Conservation (phyloP, 306 rosid genomes). For the cucumber (Cucumis sativus) region DNA sequence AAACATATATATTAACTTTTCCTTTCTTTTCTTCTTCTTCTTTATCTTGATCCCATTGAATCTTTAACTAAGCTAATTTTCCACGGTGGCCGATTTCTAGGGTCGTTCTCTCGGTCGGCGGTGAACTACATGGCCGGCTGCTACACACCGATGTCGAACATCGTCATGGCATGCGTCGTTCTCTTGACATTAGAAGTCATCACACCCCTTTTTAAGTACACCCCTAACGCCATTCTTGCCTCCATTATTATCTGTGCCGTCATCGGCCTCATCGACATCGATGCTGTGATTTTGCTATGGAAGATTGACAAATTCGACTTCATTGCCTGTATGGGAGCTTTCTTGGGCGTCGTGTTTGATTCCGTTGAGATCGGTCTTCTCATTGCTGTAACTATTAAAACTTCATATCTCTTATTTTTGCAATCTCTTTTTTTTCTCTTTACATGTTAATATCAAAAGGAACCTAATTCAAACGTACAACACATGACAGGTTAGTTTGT, state of each 20-base stretch:
- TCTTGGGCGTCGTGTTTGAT: constrained; percentile 68
- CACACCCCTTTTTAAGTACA: constrained; percentile 75
- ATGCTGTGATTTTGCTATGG: constrained; percentile 47
- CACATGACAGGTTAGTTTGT: constrained; percentile 37
- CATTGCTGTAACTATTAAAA: constrained; percentile 34
- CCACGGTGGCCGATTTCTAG: constrained; percentile 10
- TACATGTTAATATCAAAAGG: too few species aligned
- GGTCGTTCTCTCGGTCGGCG: constrained; percentile 83
- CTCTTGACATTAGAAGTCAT: constrained; percentile 41
- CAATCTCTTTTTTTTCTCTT: too few species aligned
- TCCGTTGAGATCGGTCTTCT: constrained; percentile 76
- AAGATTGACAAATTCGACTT: constrained; percentile 79
- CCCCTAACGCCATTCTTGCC: constrained; percentile 78
- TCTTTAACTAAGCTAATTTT: not conserved
- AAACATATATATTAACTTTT: not conserved
- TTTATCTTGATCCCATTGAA: not conserved
- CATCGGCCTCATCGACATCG: constrained; percentile 29
- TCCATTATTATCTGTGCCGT: constrained; percentile 69
- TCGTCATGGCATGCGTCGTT: constrained; percentile 57
- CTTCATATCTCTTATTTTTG: too few species aligned
- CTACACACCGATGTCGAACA: constrained; percentile 66
- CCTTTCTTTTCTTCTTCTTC: not conserved
- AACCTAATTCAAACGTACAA: too few species aligned
- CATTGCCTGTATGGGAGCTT: constrained; percentile 80
- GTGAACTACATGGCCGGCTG: constrained; percentile 91